These are phyloP conservation scores for Macaranga tanarius DNA, from an alignment of 441 rosid species.

Conservation along the genomic window DNA sequence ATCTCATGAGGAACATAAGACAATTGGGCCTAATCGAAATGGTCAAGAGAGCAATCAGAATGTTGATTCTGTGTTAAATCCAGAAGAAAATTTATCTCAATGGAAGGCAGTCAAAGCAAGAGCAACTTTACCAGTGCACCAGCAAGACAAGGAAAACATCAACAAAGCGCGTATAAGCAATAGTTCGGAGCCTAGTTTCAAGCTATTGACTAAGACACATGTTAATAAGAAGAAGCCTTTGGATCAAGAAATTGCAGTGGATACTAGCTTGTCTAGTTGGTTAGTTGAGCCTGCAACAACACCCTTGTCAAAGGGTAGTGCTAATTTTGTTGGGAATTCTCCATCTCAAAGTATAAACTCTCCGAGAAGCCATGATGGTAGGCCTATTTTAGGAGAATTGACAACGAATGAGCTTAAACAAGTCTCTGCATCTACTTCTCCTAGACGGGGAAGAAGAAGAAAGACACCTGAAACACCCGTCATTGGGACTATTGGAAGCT, in stretches of 20 bases:
- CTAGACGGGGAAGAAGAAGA: conserved; percentile 49
- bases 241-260: conserved; percentile 40
- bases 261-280: conserved; percentile 67
- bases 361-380: conserved; percentile 36
- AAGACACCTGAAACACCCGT: conserved; percentile 50
- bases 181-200: conserved; percentile 29
- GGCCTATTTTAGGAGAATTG: conserved; percentile 51
- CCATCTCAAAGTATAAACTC: conserved; percentile 28
- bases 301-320: conserved; percentile 34
- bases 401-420: conserved; percentile 52
- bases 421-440: conserved; percentile 43
- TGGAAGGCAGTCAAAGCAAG: conserved; percentile 34
- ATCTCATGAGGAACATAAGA: conserved; percentile 21
- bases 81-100: conserved; percentile 38
- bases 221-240: conserved; percentile 17
- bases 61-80: conserved; percentile 36
- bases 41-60: conserved; percentile 20
- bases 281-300: conserved; percentile 40
- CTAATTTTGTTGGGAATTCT: conserved; percentile 37
- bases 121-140: conserved; percentile 20
- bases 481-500: conserved; percentile 63
- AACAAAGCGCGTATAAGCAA: conserved; percentile 11
- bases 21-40: conserved; percentile 12
- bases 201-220: conserved; percentile 6
- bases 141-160: conserved; percentile 46